Percentiles rank a stretch among this genome's conserved stretches.
Conservation (phyloP, 1,284 basidiomycete genomes). For the Ustilago xerochloae region DNA sequence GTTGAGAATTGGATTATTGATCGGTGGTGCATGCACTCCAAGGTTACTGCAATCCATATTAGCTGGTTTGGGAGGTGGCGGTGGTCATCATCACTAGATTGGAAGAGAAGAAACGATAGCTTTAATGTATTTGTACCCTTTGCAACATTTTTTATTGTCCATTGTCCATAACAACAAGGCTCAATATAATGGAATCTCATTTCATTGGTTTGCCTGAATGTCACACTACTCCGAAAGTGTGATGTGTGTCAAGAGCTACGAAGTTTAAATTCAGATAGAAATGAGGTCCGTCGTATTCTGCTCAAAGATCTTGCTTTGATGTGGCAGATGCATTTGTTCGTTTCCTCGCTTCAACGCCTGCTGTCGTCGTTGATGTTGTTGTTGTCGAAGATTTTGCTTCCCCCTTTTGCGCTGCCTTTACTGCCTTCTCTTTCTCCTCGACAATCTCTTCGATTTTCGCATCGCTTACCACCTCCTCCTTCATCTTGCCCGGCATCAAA, state of each 20-base stretch:
- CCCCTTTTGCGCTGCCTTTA: not conserved
- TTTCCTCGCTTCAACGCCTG: conserved; percentile 9
- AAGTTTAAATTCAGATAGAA: too few relatives aligned
- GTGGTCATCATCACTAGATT: conserved; percentile 25
- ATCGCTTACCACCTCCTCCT: conserved; percentile 23
- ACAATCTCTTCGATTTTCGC: conserved; percentile 11
- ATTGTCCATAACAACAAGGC: too few relatives aligned
- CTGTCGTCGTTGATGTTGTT: not conserved
- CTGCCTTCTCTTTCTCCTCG: conserved; percentile 1
- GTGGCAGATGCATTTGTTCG: conserved; percentile 20
- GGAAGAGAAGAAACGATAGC: not conserved
- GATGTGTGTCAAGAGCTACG: too few relatives aligned
- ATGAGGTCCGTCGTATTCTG: too few relatives aligned
- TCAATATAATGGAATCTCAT: too few relatives aligned
- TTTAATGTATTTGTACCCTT: conserved; percentile 31
- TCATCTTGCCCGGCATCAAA: conserved; percentile 25
- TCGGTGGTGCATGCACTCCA: conserved; percentile 34
- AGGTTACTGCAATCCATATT: conserved; percentile 26
- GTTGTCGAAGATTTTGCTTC: not conserved
- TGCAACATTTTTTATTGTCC: not conserved
- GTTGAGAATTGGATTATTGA: conserved; percentile 25
- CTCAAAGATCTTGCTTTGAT: conserved; percentile 23
- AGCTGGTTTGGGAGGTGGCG: conserved; percentile 9
- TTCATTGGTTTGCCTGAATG: too few relatives aligned
- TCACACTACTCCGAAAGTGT: too few relatives aligned